Percentiles rank a stretch among this genome's conserved stretches.
Evolutionary conservation across 352 stramenopile species (phyloP).

Genomic region (Globisporangium emineosum): DNA sequence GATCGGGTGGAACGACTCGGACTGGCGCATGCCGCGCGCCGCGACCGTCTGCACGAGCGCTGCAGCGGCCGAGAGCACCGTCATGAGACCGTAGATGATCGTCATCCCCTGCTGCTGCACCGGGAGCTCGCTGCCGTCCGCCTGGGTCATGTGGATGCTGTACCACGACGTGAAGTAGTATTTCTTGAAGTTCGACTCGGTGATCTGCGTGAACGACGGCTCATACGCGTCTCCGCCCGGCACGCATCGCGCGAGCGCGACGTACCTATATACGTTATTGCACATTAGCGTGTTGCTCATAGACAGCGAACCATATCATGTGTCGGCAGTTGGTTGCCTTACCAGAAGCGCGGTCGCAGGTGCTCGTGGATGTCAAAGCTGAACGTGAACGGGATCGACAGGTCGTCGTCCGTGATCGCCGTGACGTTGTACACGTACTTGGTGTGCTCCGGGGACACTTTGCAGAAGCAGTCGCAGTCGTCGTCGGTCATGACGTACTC

Average conservation of each 20-base stretch:
- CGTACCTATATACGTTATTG: slow-evolving; percentile 26
- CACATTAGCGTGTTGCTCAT: neutral
- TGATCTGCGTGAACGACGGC: slow-evolving; percentile 66
- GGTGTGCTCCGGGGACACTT: slow-evolving; percentile 60
- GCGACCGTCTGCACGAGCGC: slow-evolving; percentile 42
- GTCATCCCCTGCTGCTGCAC: slow-evolving; percentile 63
- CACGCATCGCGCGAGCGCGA: slow-evolving; percentile 69
- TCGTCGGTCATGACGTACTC: slow-evolving; percentile 66
- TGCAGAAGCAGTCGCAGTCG: slow-evolving; percentile 67
- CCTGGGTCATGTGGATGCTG: slow-evolving; percentile 74
- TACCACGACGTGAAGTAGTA: slow-evolving; percentile 84
- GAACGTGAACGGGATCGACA: slow-evolving; percentile 55
- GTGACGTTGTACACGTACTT: slow-evolving; percentile 73
- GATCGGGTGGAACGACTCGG: slow-evolving; percentile 79
- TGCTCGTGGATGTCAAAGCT: slow-evolving; percentile 63
- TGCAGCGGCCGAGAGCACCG: slow-evolving; percentile 31
- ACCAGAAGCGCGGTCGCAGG: slow-evolving; percentile 65
- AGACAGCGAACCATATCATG: neutral
- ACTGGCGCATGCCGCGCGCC: slow-evolving; percentile 39
- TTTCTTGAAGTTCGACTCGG: slow-evolving; percentile 61
- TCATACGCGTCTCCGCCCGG: slow-evolving; percentile 55
- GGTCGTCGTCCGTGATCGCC: slow-evolving; percentile 26
- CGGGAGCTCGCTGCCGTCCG: slow-evolving; percentile 55
- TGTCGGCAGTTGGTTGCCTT: neutral
- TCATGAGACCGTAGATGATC: slow-evolving; percentile 50